Evolutionary conservation across 768 basidiomycete genomes (phyloP).

Genomic region (Trametes cubensis): DNA sequence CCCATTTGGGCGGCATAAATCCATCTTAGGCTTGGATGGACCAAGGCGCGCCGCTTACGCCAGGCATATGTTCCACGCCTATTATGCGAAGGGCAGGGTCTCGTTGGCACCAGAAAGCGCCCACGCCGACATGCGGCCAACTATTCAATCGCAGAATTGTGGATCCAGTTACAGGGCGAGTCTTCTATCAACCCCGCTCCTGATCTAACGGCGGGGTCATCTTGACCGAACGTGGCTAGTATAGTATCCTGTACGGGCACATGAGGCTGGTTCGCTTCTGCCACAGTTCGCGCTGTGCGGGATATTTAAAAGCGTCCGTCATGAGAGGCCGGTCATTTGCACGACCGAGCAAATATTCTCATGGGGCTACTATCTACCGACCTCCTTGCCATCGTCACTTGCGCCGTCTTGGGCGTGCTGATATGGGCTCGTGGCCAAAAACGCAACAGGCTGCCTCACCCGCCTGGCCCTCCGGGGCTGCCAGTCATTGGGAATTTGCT

Average conservation of each 20-base stretch:
- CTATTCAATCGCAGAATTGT: conserved; percentile 6
- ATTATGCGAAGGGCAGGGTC: background rate
- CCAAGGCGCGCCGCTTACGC: background rate
- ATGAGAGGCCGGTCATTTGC: background rate
- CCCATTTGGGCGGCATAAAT: background rate
- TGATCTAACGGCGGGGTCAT: conserved; percentile 2
- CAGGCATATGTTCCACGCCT: background rate
- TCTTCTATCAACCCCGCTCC: background rate
- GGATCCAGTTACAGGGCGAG: conserved; percentile 3
- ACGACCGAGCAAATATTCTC: background rate
- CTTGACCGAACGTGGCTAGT: conserved; percentile 5
- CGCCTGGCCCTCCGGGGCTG: conserved; percentile 12
- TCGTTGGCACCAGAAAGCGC: background rate
- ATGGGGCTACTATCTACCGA: conserved; percentile 5
- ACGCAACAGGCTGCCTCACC: background rate
- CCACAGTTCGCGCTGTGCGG: background rate
- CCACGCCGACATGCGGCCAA: background rate
- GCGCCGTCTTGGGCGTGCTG: background rate
- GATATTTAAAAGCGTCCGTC: background rate
- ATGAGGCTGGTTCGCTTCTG: background rate
- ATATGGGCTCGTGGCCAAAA: background rate
- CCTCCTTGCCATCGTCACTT: background rate
- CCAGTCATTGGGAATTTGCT: conserved; percentile 16
- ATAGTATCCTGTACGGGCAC: background rate
- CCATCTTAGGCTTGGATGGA: background rate